Conservation (phyloP, 257 asterid genomes). For the Ballota nigra region DNA sequence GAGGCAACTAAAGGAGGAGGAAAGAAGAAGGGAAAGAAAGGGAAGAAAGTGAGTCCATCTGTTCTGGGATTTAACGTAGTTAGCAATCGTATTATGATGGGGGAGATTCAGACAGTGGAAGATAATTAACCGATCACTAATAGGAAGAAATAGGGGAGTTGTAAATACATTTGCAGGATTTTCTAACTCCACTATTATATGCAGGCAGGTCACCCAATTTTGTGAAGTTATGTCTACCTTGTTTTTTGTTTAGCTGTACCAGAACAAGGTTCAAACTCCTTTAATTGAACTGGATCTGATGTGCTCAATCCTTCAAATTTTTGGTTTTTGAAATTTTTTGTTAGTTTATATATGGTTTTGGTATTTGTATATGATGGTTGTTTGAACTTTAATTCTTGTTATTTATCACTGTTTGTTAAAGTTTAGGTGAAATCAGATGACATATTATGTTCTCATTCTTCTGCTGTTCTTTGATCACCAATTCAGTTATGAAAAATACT, state of each 20-base stretch:
- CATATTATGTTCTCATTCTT: too few relatives aligned
- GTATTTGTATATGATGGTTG: neutral
- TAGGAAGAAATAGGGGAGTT: slow-evolving; percentile 9
- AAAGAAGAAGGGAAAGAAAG: slow-evolving; percentile 74
- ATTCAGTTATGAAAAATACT: too few relatives aligned
- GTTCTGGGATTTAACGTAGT: slow-evolving; percentile 92
- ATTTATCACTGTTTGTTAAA: too few relatives aligned
- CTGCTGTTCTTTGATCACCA: too few relatives aligned
- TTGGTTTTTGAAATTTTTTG: neutral
- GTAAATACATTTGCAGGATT: slow-evolving; percentile 50
- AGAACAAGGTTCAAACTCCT: neutral
- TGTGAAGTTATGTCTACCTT: slow-evolving; percentile 3
- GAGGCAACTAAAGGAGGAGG: slow-evolving; percentile 50
- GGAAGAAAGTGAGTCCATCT: slow-evolving; percentile 81
- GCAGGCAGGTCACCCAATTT: slow-evolving; percentile 41
- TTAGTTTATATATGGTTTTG: neutral
- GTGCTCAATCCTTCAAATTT: neutral
- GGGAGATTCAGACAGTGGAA: slow-evolving; percentile 88
- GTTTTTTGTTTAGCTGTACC: neutral
- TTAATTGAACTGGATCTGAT: neutral
- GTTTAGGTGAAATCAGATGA: too few relatives aligned
- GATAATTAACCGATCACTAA: slow-evolving; percentile 33
- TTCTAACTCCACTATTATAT: slow-evolving; percentile 24
- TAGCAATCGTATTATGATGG: slow-evolving; percentile 98
- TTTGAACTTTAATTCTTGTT: too few relatives aligned